phyloP scores from a whole-genome alignment of 257 asterid genomes.

The Petunia axillaris region DNA sequence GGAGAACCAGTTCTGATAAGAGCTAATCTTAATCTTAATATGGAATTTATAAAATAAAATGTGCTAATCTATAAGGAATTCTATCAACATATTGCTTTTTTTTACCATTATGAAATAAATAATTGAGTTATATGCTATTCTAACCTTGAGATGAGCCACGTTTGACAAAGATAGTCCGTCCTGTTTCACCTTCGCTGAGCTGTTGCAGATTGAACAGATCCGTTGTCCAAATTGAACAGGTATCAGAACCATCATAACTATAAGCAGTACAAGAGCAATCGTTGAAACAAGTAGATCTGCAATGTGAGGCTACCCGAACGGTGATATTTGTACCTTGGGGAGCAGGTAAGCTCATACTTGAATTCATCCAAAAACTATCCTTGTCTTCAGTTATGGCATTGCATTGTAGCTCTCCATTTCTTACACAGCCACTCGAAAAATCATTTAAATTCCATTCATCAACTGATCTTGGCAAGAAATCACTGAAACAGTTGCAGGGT shows the following conservation, averaged over 20 bases:
- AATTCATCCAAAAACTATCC: background rate
- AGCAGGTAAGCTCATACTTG: background rate
- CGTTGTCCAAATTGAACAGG: background rate
- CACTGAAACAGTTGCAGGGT: slow-evolving; percentile 44
- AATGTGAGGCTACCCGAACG: background rate
- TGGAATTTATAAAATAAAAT: too few relatives aligned
- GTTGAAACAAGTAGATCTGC: background rate
- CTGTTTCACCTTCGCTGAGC: background rate
- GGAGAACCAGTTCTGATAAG: background rate
- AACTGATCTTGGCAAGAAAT: slow-evolving; percentile 28
- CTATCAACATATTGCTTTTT: background rate
- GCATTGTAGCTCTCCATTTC: background rate
- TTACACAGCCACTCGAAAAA: slow-evolving; percentile 46
- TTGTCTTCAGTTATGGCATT: background rate
- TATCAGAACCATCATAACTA: background rate
- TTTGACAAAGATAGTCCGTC: background rate
- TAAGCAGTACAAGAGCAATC: slow-evolving; percentile 28
- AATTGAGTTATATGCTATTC: background rate
- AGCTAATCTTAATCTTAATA: too few relatives aligned
- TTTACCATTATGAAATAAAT: background rate
- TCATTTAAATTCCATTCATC: slow-evolving; percentile 42
- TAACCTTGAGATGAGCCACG: background rate
- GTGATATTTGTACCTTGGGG: background rate
- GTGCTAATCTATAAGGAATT: background rate
- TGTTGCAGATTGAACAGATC: background rate